Percentiles rank a stretch among this genome's conserved stretches.
Evolutionary conservation across 139 green algal genomes (phyloP).

Genomic region (Marvania coccoides): DNA sequence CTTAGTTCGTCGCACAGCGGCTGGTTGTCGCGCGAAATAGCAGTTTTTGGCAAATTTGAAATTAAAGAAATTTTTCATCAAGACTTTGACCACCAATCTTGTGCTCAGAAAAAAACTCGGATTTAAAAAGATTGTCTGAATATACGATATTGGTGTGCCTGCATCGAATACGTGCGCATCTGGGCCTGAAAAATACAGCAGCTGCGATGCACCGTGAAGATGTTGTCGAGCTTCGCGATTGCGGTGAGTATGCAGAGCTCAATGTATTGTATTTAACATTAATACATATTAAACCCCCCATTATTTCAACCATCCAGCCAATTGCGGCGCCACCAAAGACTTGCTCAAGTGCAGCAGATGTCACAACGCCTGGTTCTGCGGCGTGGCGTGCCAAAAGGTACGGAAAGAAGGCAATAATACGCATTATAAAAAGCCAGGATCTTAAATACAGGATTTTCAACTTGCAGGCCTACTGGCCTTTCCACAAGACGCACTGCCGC

Average conservation of each 20-base stretch:
- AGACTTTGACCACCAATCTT: too few relatives aligned
- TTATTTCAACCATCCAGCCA: slow-evolving; percentile 40
- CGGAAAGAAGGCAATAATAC: neutral
- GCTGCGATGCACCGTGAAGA: slow-evolving; percentile 14
- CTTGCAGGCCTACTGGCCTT: slow-evolving; percentile 77
- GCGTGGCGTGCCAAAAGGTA: slow-evolving; percentile 74
- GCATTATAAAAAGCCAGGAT: too few relatives aligned
- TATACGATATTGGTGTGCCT: too few relatives aligned
- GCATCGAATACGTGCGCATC: too few relatives aligned
- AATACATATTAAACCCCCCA: neutral
- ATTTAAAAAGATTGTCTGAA: too few relatives aligned
- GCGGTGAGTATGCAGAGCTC: slow-evolving; percentile 11
- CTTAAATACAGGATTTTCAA: too few relatives aligned
- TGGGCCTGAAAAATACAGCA: too few relatives aligned
- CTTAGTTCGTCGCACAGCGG: too few relatives aligned
- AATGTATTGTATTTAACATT: neutral
- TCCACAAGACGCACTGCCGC: slow-evolving; percentile 68
- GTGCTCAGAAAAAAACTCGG: too few relatives aligned
- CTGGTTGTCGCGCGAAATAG: too few relatives aligned
- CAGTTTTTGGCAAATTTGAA: too few relatives aligned
- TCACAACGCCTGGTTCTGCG: slow-evolving; percentile 76
- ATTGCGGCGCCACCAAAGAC: slow-evolving; percentile 55
- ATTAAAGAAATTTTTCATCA: too few relatives aligned
- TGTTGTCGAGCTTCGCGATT: slow-evolving; percentile 7
- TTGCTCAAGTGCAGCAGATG: slow-evolving; percentile 76